These are phyloP conservation scores for Escovopsis weberi DNA, from an alignment of 2,329 filamentous ascomycete genomes.

Conservation along the genomic window DNA sequence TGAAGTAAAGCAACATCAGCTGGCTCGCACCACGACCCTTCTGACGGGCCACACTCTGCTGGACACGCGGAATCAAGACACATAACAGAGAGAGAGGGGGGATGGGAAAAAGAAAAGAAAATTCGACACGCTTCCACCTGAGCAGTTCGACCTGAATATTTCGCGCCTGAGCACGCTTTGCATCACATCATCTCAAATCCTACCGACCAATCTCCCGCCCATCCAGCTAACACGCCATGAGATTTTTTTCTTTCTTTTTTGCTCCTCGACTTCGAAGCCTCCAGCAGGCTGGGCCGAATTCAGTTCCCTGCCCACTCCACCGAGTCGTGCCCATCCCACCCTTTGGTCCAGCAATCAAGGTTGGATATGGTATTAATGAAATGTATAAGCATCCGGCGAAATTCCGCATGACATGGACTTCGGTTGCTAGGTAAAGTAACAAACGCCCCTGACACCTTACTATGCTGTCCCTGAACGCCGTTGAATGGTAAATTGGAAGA, in stretches of 20 bases:
- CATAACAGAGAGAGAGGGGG: no score
- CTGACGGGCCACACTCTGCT: no score
- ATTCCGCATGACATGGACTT: conserved; percentile 19
- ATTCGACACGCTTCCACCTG: conserved; percentile 2
- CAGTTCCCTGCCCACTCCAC: background rate
- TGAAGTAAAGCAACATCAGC: no score
- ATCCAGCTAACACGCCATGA: background rate
- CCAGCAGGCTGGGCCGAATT: background rate
- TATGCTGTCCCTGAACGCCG: conserved; percentile 43
- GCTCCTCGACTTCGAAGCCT: background rate
- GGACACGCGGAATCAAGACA: no score
- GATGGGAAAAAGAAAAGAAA: background rate
- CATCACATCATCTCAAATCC: conserved; percentile 3
- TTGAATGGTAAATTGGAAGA: conserved; percentile 31
- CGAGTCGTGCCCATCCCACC: background rate
- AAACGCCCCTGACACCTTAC: conserved; percentile 42
- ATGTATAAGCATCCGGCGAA: conserved; percentile 23
- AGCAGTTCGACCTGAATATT: conserved; percentile 1
- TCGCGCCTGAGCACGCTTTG: conserved; percentile 2
- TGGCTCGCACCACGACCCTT: no score
- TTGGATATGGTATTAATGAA: conserved; percentile 18
- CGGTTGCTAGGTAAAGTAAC: conserved; percentile 19
- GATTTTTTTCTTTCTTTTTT: no score
- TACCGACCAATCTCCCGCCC: background rate
- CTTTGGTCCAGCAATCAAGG: background rate